Evolutionary conservation across 805 yeast species (phyloP), one percentile per base, ranked within the genome.

Genomic region (Komagataella kurtzmanii): DNA sequence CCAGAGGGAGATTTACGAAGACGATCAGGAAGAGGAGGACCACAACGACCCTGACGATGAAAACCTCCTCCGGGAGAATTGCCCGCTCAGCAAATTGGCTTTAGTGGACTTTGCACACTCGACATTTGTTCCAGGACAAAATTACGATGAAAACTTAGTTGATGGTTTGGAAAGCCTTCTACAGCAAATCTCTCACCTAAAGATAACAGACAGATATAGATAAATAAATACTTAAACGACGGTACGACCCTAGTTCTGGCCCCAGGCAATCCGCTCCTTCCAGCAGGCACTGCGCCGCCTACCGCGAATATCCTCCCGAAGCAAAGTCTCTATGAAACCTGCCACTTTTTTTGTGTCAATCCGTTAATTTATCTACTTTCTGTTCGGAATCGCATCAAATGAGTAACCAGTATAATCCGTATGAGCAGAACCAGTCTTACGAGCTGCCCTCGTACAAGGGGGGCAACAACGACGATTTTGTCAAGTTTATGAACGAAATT

Each of bases 101-200:
- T 59, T 90, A 49, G 88, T 93, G 6, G 99, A 93, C 65, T 89
- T 93, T 70, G 97, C 97, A 1, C 98, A 93, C 63, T 78, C 97
- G 0, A 76, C 69, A 54, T 67, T 76, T 53, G 72, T 75, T 0
- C 80, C 81, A 0, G 86, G 84, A 0, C 53, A 74, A 53, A 88
- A 89, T 0, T 76, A 76, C 17, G 97, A 89, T 64, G 85, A 79
- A 48, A 85, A 86, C 60, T 67, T 83, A 2, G 62, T 88, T 2
- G 68, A 66, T 12, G 98, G 97, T 0, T 68, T 90, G 1, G 83
- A 81, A 57, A 81, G 76, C 55, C 63, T 89, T 50, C 67, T 85
- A 5, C 56, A 53, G 0, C 40, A 30, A 3, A 30, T 30, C 12
- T 30, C 40, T 8, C 40, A 30, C 12, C 40, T 30, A 30, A 30